phyloP scores from a whole-genome alignment of 2,329 filamentous ascomycete species.

The Fusarium sp. region DNA sequence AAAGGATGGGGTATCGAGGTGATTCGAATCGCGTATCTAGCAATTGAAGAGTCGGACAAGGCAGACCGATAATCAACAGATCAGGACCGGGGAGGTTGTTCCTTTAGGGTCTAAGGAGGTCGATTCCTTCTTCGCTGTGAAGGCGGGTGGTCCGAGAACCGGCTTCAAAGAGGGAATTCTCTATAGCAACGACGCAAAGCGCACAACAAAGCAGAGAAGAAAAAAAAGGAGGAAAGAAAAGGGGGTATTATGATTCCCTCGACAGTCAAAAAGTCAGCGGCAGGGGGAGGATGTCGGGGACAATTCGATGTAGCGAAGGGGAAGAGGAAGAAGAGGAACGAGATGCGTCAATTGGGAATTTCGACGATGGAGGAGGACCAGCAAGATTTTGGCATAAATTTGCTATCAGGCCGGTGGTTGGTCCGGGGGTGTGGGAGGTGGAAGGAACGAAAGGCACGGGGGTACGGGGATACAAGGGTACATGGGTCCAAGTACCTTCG shows the following conservation, averaged over 20 bases:
- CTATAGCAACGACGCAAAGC: conserved; percentile 21
- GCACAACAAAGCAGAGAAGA: conserved; percentile 17
- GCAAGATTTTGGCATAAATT: conserved; percentile 48
- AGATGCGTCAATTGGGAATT: conserved; percentile 48
- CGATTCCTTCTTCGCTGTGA: conserved; percentile 25
- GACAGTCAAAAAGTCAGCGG: conserved; percentile 30
- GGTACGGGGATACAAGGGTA: conserved; percentile 18
- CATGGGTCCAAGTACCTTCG: conserved; percentile 17
- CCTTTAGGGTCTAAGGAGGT: conserved; percentile 2
- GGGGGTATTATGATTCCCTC: conserved; percentile 20
- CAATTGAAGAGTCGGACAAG: conserved; percentile 33
- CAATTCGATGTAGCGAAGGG: conserved; percentile 23
- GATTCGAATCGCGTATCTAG: conserved; percentile 21
- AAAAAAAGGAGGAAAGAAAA: conserved; percentile 15
- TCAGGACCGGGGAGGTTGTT: conserved; percentile 17
- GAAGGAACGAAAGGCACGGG: conserved; percentile 13
- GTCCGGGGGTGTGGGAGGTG: conserved; percentile 37
- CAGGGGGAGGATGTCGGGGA: conserved; percentile 26
- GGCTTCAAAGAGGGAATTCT: conserved; percentile 27
- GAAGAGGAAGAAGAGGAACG: conserved; percentile 28
- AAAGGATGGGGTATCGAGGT: conserved; percentile 24
- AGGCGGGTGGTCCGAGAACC: conserved; percentile 37
- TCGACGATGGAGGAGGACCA: conserved; percentile 37
- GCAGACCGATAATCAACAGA: conserved; percentile 23
- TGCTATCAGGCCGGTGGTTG: conserved; percentile 47